Base-by-base conservation (phyloP, 306 rosid genomes). In the Quercus berberidifolia region DNA sequence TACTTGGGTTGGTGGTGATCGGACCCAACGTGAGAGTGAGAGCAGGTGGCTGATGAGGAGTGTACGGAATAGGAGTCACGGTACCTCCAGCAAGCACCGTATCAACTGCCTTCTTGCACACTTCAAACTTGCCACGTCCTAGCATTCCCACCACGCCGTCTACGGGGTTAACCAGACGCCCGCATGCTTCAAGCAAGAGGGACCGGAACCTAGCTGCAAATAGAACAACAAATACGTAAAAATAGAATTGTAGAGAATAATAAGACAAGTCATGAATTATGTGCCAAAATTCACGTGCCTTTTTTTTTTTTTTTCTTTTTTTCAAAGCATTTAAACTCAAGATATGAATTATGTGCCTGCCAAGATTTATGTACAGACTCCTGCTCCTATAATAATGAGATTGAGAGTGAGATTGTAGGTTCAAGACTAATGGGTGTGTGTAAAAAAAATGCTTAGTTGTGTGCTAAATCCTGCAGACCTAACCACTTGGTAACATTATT, bases 161-260 rank as follows among this genome's bases (percentile, higher is more conserved):
- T 23, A 90, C 94, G 15, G 94, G 97, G 52, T 90, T 92, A 17
- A 90, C 80, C 21, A 85, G 79, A 19, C 97, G 88, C 1, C 94
- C 93, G 58, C 97, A 92, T 19, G 93, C 97, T 72, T 92, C 97
- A 41, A 80, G 84, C 0, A 92, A 68, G 43, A 92, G 86, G 55
- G 97, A 92, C 84, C 83, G 92, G 70, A 92, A 87, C 74, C 87
- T 7, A 70, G 85, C 94, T 92, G 82, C 17, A 26, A 10, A 74
- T 43, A 4, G 10, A 3, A 77, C 9, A 7, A 19, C 20, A 28
- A 0, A 19, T 35, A 35, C 41, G 41, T 35, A 35, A 35, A 35
- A 35, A 35, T 35, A 35, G 0, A 5, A 6, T 35, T 35, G 41
- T 1, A 35, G 8, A 0, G 74, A 1, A 5, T 2, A 49, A 4